Evolutionary conservation across 768 basidiomycete genomes (phyloP), one percentile per base, ranked within the genome.

Genomic region (Naganishia vaughanmartiniae): DNA sequence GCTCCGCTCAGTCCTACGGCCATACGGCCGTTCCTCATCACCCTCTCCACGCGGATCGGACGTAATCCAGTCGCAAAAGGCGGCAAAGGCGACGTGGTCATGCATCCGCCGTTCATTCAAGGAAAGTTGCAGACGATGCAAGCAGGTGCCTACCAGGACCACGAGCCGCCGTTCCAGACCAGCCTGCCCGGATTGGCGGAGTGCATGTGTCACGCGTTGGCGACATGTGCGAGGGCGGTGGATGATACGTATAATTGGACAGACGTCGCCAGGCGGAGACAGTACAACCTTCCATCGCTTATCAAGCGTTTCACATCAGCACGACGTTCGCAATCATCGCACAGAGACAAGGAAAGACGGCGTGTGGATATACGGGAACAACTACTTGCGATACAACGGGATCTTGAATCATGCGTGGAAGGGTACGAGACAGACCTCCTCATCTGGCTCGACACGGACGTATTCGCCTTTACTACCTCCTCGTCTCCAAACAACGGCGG

Each of bases 381-480:
- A 26, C 31, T 69, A 2, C 46, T 12, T n/a, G 51, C 17, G 24
- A 54, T 54, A 2, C 60, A 39, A 45, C 45, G 39, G 4, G 53
- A 54, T 12, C 51, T 70, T 7, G 45, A 63, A 42, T 54, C 30
- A 12, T 60, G 60, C 12, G 42, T 55, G 15, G 33, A 21, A 21
- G 48, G 26, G 0, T 70, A 65, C 51, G 69, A 70, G 36, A 45
- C 60, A 26, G 69, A 70, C 28, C 63, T 70, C 36, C 30, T 65
- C 19, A 39, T 54, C 17, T 70, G 69, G 69, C 54, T 70, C 26
- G 69, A 70, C 33, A 65, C 58, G 21, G 69, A 60, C n/a, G 60
- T 70, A 53, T 70, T 70, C 45, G 42, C 56, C 15, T 28, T 15
- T 2, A 7, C 42, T 15, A 11, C 55, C 34, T 60, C 31, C 30